These are phyloP conservation scores for Xerocomus amazonicus DNA, from an alignment of 1,284 basidiomycete genomes.

Conservation along the genomic window DNA sequence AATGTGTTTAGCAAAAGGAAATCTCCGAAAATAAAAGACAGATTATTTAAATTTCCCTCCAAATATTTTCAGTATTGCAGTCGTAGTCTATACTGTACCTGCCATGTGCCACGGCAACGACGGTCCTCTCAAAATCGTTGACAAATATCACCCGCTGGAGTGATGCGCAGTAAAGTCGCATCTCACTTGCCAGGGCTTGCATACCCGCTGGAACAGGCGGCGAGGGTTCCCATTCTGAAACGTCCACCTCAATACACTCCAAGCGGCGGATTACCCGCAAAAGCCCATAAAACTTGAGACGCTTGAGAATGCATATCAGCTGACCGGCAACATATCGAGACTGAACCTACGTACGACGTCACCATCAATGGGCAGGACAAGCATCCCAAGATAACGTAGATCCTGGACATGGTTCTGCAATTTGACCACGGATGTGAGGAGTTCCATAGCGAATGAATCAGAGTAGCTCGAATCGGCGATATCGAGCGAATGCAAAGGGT, in stretches of 20 bases:
- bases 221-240: slow-evolving; percentile 59
- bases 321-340: slow-evolving; percentile 32
- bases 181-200: slow-evolving; percentile 53
- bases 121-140: slow-evolving; percentile 54
- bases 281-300: slow-evolving; percentile 56
- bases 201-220: slow-evolving; percentile 49
- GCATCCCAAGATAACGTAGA: slow-evolving; percentile 57
- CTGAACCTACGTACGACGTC: slow-evolving; percentile 44
- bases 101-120: slow-evolving; percentile 43
- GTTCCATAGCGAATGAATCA: slow-evolving; percentile 48
- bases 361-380: slow-evolving; percentile 42
- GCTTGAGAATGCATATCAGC: slow-evolving; percentile 36
- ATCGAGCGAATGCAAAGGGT: slow-evolving; percentile 48
- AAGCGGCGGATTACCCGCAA: slow-evolving; percentile 50
- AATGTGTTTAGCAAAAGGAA: not conserved
- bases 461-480: slow-evolving; percentile 58
- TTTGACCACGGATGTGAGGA: slow-evolving; percentile 42
- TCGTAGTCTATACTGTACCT: slow-evolving; percentile 42
- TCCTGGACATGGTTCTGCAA: slow-evolving; percentile 35
- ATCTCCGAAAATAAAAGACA: slow-evolving; percentile 9
- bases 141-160: slow-evolving; percentile 54
- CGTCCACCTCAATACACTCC: slow-evolving; percentile 56
- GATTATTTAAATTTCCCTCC: slow-evolving; percentile 45
- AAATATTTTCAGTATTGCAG: slow-evolving; percentile 42
- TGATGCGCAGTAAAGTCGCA: slow-evolving; percentile 54